Base-by-base conservation (phyloP, 768 basidiomycete genomes). In the Pisolithus sp. region DNA sequence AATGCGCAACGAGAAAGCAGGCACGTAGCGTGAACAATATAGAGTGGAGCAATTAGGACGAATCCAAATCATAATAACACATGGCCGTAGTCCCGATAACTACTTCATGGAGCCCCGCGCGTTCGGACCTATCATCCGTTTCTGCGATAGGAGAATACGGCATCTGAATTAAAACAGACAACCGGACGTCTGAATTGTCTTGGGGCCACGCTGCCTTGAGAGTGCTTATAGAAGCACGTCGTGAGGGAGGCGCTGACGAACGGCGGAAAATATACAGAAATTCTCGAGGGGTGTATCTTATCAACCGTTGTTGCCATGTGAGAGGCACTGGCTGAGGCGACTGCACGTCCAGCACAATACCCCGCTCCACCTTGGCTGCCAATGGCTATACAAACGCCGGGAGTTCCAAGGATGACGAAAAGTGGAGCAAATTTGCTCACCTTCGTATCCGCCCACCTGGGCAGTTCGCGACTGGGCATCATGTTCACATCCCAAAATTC, bases 91-190 rank as follows among this genome's bases (percentile, higher is more conserved):
- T 69, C n/a, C 60, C 66, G 45, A 68, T 56, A 48, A 49, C 64
- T 21, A 62, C 38, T 46, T 68, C 66, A 7, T 58, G 58, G 47
- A 56, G 38, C 20, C 15, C 36, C 23, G 24, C 21, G 8, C 18
- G 31, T 34, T 45, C 24, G 38, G 49, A 26, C 26, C 48, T 12
- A 24, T 49, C 21, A 30, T 41, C 21, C 13, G 30, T n/a, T 21
- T 51, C 20, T 23, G 21, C 8, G 36, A 41, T 4, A 40, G 55
- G 47, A 54, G 50, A 47, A 17, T 38, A 54, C 39, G 67, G 67
- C 67, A 68, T 69, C 20, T 53, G 52, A 12, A 68, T 60, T 46
- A 68, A n/a, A 18, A 68, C 40, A 13, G 59, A 61, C 30, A 69
- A 47, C 37, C 57, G 66, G 46, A 69, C 34, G 18, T 64, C 49